Conservation (phyloP, 108 stramenopile species). For the Pseudonitzschia pungens region DNA sequence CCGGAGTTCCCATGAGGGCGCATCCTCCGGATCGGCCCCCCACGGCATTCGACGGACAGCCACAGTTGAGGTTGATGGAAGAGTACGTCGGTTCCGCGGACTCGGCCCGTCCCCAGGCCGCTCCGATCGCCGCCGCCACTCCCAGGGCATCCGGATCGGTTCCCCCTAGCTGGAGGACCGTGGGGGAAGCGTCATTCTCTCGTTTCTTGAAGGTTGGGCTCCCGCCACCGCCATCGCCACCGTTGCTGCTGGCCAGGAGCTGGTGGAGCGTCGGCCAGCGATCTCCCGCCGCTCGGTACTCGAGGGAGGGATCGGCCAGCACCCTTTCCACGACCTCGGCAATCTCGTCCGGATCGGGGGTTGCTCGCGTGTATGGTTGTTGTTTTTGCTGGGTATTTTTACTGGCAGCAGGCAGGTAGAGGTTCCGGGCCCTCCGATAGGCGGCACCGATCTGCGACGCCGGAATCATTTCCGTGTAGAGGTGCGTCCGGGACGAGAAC, state of each 20-base stretch:
- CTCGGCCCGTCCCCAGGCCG: conserved; percentile 25
- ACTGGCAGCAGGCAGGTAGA: neutral
- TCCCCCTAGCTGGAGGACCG: conserved; percentile 43
- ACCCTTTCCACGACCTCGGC: no score
- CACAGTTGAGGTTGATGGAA: conserved; percentile 50
- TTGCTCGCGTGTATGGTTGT: no score
- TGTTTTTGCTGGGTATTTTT: no score
- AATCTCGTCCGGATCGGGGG: neutral
- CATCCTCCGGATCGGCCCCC: conserved; percentile 33
- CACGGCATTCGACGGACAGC: conserved; percentile 45
- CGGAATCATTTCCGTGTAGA: conserved; percentile 60
- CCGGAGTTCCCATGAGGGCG: conserved; percentile 45
- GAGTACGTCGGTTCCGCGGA: conserved; percentile 3
- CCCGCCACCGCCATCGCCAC: neutral
- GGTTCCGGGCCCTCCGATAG: conserved; percentile 1
- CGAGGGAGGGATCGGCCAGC: neutral
- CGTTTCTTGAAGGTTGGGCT: no score
- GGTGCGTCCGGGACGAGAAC: conserved; percentile 24
- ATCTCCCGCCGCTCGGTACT: neutral
- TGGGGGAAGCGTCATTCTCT: neutral
- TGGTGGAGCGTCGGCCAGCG: neutral
- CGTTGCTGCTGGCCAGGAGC: neutral
- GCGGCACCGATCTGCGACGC: conserved; percentile 32
- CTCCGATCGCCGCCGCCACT: conserved; percentile 37
- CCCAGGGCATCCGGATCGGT: conserved; percentile 28